phyloP scores from a whole-genome alignment of 2,329 filamentous ascomycete species.

The Trichophaea hybrida region DNA sequence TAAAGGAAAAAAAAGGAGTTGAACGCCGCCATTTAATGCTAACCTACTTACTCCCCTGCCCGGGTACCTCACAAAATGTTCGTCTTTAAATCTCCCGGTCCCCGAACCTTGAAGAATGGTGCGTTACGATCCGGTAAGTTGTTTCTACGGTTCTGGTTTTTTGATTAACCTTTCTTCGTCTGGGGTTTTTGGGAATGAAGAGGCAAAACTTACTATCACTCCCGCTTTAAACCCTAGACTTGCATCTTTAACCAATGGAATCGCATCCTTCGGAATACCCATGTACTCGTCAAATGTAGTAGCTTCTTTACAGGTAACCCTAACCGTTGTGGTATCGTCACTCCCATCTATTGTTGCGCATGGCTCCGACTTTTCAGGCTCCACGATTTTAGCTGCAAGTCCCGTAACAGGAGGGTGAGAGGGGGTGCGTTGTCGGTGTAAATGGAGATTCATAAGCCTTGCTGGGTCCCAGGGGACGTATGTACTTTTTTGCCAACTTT shows the following conservation, averaged over 20 bases:
- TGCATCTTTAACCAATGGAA: conserved; percentile 21
- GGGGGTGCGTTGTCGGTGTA: conserved; percentile 10
- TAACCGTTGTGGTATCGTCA: neutral
- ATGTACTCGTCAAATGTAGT: conserved; percentile 19
- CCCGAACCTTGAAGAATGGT: conserved; percentile 8
- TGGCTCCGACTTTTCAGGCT: neutral
- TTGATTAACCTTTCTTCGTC: neutral
- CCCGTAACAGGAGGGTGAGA: conserved; percentile 2
- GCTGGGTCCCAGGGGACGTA: neutral
- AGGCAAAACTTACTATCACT: conserved; percentile 17
- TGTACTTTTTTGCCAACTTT: conserved; percentile 4
- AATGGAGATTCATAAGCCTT: conserved; percentile 14
- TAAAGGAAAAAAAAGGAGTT: too few species aligned
- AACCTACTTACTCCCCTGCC: too few species aligned
- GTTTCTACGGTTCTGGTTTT: conserved; percentile 15
- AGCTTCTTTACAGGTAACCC: neutral
- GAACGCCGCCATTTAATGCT: too few species aligned
- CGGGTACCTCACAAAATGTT: neutral
- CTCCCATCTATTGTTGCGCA: neutral
- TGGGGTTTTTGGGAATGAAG: neutral
- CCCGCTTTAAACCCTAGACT: conserved; percentile 18
- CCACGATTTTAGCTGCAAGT: neutral
- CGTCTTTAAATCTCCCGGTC: neutral
- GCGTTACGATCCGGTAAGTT: conserved; percentile 18
- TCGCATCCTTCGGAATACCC: conserved; percentile 21